A percentile compares a stretch with the other conserved stretches of the same genome.
Evolutionary conservation across 1,139 yeast species (phyloP).

Genomic region (Blastobotrys buckinghamii): DNA sequence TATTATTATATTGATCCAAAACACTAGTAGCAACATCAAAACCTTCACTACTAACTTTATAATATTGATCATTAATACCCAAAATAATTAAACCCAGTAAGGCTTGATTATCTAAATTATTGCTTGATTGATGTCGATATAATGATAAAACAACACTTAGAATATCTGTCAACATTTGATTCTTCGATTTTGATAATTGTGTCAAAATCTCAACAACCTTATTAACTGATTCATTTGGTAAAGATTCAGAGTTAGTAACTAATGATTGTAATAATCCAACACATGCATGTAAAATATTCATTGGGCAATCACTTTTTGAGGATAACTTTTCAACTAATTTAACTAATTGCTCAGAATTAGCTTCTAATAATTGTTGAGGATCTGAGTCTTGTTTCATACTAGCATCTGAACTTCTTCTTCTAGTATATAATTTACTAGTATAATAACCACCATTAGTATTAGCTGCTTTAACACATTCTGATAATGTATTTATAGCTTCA

Average conservation of each 20-base stretch:
- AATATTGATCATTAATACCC: conserved; percentile 44
- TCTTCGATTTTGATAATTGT: conserved; percentile 12
- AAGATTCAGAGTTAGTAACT: conserved; percentile 15
- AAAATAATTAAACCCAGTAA: conserved; percentile 37
- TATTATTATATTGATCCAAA: background rate
- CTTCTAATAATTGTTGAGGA: conserved; percentile 21
- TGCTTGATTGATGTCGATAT: conserved; percentile 15
- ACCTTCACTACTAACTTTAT: conserved; percentile 49
- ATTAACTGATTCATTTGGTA: conserved; percentile 13
- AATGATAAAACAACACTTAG: conserved; percentile 21
- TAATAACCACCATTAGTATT: conserved; percentile 25
- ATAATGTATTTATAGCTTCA: conserved; percentile 33
- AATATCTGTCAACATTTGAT: conserved; percentile 21
- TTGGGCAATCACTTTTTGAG: conserved; percentile 13
- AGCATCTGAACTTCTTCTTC: conserved; percentile 34
- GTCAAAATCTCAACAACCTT: conserved; percentile 13
- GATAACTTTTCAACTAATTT: conserved; percentile 18
- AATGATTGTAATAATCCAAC: conserved; percentile 17
- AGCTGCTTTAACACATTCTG: conserved; percentile 27
- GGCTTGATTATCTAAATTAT: conserved; percentile 22
- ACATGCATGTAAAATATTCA: conserved; percentile 18
- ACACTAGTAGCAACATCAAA: conserved; percentile 38
- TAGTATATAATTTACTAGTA: conserved; percentile 23
- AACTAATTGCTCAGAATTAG: conserved; percentile 20
- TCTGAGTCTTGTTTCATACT: conserved; percentile 28